Evolutionary conservation across 768 basidiomycete species (phyloP), one percentile per base, ranked within the genome.

Genomic region (Leccinum boreale): DNA sequence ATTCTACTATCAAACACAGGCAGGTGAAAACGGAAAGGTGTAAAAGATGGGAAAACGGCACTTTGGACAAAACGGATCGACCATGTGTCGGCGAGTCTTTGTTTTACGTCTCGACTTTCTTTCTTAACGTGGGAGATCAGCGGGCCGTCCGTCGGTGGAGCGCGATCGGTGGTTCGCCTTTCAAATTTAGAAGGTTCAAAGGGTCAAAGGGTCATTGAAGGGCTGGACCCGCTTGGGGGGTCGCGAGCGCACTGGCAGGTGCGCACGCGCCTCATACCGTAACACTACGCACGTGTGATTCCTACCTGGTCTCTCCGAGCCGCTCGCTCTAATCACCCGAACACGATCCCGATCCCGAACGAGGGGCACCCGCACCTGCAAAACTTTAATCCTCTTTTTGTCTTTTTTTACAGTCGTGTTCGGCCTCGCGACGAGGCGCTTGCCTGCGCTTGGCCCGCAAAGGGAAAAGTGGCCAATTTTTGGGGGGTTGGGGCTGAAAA

Each of bases 51-150:
- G 24, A 48, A 48, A 46, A 3, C 21, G 12, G 19, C 47, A 24
- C 15, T 26, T 48, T 19, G 31, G 23, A 19, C 17, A 24, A 46
- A 31, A 31, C 17, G 11, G 42, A 45, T 46, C 36, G 29, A 57
- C 66, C 66, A 68, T 56, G 66, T 56, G 61, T 63, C 64, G 65
- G 67, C 33, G 65, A 35, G 65, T 52, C 61, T 54, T 57, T 53
- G 45, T 15, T 46, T 46, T 46, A 46, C 45, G 45, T 46, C 45
- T 42, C 39, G n/a, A 42, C n/a, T 42, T 17, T 9, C 1, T 55
- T 23, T 31, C 58, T 15, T 45, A 46, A 36, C 44, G 24, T 23
- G 58, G 51, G 26, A 39, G n/a, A 42, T 42, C 53, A 17, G 50
- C 33, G 63, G 52, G 26, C 31, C 49, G 31, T 50, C 31, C 35